Percentiles rank a stretch among this genome's conserved stretches.
phyloP scores from a whole-genome alignment of 768 basidiomycete genomes.

The Mycena belliarum region DNA sequence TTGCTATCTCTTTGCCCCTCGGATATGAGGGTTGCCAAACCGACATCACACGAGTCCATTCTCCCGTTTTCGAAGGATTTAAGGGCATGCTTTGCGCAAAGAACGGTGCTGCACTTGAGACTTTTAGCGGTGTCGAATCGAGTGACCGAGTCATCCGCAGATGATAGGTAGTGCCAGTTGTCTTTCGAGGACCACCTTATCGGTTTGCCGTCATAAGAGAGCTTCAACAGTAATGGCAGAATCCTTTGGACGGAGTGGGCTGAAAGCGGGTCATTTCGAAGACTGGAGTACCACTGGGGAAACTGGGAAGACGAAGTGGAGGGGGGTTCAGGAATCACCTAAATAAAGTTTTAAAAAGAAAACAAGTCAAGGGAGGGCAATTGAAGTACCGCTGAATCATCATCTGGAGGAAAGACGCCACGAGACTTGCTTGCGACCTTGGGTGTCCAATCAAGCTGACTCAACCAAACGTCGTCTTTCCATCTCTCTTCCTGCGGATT shows the following conservation, averaged over 20 bases:
- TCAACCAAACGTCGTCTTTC: slow-evolving; percentile 80
- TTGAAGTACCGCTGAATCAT: slow-evolving; percentile 23
- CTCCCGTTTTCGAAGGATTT: slow-evolving; percentile 43
- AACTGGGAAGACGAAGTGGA: no score
- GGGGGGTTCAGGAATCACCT: slow-evolving; percentile 35
- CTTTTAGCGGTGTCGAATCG: slow-evolving; percentile 45
- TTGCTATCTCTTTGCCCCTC: slow-evolving; percentile 39
- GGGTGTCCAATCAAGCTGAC: slow-evolving; percentile 94
- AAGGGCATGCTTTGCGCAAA: slow-evolving; percentile 49
- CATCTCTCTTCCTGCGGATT: slow-evolving; percentile 43
- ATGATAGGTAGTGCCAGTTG: slow-evolving; percentile 66
- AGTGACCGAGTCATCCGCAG: slow-evolving; percentile 28
- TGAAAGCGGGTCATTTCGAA: slow-evolving; percentile 46
- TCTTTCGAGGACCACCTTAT: slow-evolving; percentile 53
- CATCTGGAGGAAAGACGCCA: slow-evolving; percentile 47
- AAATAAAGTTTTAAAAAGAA: not conserved
- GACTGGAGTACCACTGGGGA: slow-evolving; percentile 65
- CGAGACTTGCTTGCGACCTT: slow-evolving; percentile 74
- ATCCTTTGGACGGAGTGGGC: slow-evolving; percentile 47
- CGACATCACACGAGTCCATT: slow-evolving; percentile 41
- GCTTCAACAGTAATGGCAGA: slow-evolving; percentile 66
- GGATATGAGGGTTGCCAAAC: slow-evolving; percentile 51
- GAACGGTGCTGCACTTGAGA: slow-evolving; percentile 44
- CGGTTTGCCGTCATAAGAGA: slow-evolving; percentile 63
- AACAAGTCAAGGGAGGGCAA: not conserved